Conservation (phyloP, 306 rosid species). For the Acacia acuminata region DNA sequence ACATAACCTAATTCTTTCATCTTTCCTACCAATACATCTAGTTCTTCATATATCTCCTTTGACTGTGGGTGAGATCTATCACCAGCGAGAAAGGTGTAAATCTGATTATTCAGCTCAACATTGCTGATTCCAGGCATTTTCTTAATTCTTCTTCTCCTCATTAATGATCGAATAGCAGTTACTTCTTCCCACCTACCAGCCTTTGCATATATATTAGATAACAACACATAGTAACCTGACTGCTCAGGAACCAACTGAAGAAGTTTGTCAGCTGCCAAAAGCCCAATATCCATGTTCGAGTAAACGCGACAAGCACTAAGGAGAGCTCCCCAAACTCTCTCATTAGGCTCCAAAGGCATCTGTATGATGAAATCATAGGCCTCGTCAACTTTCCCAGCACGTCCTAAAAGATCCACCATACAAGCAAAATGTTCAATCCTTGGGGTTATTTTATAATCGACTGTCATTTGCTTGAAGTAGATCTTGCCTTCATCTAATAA, state of each 20-base stretch:
- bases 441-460: background rate
- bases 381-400: background rate
- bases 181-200: background rate
- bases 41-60: background rate
- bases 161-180: background rate
- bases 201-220: constrained; percentile 1
- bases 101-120: background rate
- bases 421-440: constrained; percentile 6
- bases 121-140: background rate
- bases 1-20: background rate
- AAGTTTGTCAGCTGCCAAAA: background rate
- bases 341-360: background rate
- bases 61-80: background rate
- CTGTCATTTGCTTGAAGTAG: background rate
- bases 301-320: background rate
- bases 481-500: background rate
- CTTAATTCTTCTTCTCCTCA: background rate
- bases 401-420: background rate
- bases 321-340: constrained; percentile 1
- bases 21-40: background rate
- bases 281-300: background rate
- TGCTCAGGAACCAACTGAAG: background rate
- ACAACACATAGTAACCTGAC: background rate
- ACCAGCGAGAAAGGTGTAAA: background rate
- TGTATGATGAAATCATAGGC: background rate